Conservation (phyloP, 2,329 filamentous ascomycete species). For the Pestalotiopsis sp. region DNA sequence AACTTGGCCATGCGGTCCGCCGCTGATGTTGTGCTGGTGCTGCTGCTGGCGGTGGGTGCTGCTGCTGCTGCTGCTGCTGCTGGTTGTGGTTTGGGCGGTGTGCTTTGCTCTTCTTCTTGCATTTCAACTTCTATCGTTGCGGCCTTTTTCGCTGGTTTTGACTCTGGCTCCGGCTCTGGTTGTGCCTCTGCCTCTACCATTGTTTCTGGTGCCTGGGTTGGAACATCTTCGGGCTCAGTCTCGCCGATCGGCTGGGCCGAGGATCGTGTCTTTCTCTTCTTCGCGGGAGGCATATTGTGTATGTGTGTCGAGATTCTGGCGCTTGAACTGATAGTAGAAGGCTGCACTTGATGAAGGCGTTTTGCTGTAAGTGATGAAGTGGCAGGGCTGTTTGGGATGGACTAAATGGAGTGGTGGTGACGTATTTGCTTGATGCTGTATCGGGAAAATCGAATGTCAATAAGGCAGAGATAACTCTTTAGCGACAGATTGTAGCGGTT, state of each 20-base stretch:
- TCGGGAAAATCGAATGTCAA: neutral
- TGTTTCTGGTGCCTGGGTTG: constrained; percentile 13
- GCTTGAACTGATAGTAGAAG: neutral
- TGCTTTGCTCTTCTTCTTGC: neutral
- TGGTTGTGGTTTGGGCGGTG: neutral
- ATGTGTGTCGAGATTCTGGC: neutral
- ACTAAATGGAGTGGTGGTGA: neutral
- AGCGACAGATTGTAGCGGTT: neutral
- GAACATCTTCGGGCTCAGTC: constrained; percentile 21
- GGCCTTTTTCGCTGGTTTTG: constrained; percentile 17
- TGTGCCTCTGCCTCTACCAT: constrained; percentile 20
- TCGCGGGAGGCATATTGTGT: constrained; percentile 43
- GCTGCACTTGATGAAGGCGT: neutral
- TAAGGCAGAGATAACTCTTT: neutral
- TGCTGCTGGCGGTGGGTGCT: constrained; percentile 28
- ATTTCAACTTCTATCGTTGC: neutral
- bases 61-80: constrained; percentile 37
- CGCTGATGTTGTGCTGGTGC: constrained; percentile 43
- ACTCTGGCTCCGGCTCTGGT: constrained; percentile 20
- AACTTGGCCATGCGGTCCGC: constrained; percentile 79
- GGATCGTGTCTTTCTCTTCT: constrained; percentile 45
- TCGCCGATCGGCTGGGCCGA: constrained; percentile 24
- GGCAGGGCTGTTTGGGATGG: neutral
- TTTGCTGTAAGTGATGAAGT: neutral
- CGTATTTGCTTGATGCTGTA: neutral